Conservation (phyloP, 1,284 basidiomycete genomes). For the Marasmius sp. region DNA sequence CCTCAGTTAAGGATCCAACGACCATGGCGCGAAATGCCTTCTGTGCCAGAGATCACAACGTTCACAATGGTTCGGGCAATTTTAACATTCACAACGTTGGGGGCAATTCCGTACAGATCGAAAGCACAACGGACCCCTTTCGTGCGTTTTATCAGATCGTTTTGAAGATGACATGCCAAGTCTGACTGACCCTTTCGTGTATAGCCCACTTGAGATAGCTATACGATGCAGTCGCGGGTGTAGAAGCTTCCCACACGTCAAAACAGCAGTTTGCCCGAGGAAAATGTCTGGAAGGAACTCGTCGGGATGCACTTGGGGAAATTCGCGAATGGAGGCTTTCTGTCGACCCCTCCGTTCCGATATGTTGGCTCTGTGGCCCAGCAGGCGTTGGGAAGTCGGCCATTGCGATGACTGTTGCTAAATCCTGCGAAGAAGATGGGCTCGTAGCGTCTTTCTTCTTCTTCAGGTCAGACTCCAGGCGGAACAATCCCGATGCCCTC, state of each 20-base stretch:
- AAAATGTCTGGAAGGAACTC: neutral
- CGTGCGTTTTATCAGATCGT: too few relatives aligned
- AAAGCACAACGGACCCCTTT: too few relatives aligned
- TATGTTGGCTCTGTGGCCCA: neutral
- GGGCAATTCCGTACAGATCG: too few relatives aligned
- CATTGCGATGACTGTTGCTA: neutral
- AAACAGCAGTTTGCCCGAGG: neutral
- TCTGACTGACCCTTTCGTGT: too few relatives aligned
- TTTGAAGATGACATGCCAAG: too few relatives aligned
- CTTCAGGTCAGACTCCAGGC: neutral
- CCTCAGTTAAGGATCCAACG: too few relatives aligned
- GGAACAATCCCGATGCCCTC: neutral
- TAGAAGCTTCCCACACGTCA: neutral
- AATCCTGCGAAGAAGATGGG: neutral
- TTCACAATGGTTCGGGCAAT: too few relatives aligned
- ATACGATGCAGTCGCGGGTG: neutral
- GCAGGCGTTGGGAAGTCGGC: neutral
- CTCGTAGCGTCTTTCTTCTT: neutral
- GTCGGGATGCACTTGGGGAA: neutral
- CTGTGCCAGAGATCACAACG: too few relatives aligned
- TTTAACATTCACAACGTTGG: too few relatives aligned
- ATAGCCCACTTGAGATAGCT: too few relatives aligned
- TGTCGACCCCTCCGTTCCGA: too few relatives aligned
- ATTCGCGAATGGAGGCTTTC: neutral
- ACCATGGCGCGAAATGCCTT: too few relatives aligned